Percentiles rank a stretch among this genome's conserved stretches.
phyloP scores from a whole-genome alignment of 1,284 basidiomycete genomes.

The Ceratobasidium sp. region DNA sequence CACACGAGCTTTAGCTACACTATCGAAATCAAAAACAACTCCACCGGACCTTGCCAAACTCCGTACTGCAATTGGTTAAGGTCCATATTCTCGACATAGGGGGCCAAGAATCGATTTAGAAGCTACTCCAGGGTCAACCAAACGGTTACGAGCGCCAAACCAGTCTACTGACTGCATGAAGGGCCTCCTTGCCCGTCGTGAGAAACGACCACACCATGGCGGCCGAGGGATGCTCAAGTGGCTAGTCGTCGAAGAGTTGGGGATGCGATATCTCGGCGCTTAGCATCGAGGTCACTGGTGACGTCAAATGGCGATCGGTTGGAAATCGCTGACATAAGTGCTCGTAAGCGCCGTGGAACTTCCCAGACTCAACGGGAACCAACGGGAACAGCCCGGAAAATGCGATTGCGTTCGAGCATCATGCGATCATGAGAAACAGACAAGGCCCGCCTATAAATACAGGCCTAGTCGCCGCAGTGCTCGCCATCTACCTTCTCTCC shows the following conservation, averaged over 20 bases:
- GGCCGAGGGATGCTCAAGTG: conserved; percentile 1
- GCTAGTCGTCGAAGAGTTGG: conserved; percentile 26
- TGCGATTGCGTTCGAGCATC: conserved; percentile 34
- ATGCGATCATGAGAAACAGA: conserved; percentile 13
- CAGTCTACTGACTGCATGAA: conserved; percentile 69
- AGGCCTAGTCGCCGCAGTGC: background rate
- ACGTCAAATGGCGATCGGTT: conserved; percentile 40
- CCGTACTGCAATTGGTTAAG: conserved; percentile 96
- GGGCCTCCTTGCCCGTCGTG: conserved; percentile 81
- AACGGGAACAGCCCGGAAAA: conserved; percentile 36
- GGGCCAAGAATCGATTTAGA: conserved; percentile 92
- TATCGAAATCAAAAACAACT: conserved; percentile 5
- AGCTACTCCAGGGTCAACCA: conserved; percentile 62
- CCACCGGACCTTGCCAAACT: conserved; percentile 83
- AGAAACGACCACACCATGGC: conserved; percentile 62
- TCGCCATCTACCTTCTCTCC: conserved; percentile 17
- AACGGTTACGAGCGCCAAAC: background rate
- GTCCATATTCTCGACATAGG: conserved; percentile 97
- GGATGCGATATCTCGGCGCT: conserved; percentile 20
- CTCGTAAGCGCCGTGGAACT: background rate
- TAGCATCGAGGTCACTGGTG: conserved; percentile 18
- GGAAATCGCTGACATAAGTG: conserved; percentile 9
- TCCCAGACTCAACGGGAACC: conserved; percentile 1
- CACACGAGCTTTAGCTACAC: conserved; percentile 15
- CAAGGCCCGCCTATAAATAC: conserved; percentile 19